phyloP scores from a whole-genome alignment of 2,329 filamentous ascomycete genomes.

The Magnaporthiopsis incrustans region DNA sequence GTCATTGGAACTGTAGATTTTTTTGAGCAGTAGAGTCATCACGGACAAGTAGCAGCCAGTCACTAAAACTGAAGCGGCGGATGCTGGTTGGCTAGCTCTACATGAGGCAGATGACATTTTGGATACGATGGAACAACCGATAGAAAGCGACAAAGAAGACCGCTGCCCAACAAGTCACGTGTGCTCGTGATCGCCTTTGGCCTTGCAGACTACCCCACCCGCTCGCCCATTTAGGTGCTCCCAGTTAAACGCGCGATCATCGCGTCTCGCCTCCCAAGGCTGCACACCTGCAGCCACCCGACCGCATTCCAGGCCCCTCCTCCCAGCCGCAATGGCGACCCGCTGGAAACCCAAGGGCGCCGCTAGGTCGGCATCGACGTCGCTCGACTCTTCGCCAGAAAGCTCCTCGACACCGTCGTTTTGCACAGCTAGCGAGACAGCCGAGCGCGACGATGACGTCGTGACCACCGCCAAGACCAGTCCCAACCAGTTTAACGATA shows the following conservation, averaged over 20 bases:
- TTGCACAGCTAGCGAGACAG: slow-evolving; percentile 4
- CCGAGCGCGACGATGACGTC: slow-evolving; percentile 3
- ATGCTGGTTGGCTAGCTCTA: no score
- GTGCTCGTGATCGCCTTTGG: background rate
- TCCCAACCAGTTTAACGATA: background rate
- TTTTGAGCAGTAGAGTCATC: no score
- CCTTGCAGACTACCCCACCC: background rate
- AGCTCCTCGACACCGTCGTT: slow-evolving; percentile 1
- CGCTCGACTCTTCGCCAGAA: background rate
- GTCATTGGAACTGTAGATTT: no score
- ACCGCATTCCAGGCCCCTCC: background rate
- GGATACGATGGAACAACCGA: no score
- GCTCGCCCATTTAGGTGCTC: background rate
- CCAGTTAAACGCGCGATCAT: background rate
- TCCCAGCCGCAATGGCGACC: background rate
- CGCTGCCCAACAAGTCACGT: no score
- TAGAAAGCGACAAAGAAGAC: no score
- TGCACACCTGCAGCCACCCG: no score
- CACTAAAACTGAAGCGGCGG: no score
- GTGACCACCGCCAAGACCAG: slow-evolving; percentile 6
- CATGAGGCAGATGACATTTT: no score
- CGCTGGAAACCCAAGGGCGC: background rate
- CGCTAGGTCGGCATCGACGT: background rate
- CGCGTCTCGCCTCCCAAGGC: background rate
- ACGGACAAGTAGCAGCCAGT: no score